Percentiles rank a stretch among this genome's conserved stretches.
Conservation (phyloP, 1,284 basidiomycete species). For the Apiotrichum brassicae region DNA sequence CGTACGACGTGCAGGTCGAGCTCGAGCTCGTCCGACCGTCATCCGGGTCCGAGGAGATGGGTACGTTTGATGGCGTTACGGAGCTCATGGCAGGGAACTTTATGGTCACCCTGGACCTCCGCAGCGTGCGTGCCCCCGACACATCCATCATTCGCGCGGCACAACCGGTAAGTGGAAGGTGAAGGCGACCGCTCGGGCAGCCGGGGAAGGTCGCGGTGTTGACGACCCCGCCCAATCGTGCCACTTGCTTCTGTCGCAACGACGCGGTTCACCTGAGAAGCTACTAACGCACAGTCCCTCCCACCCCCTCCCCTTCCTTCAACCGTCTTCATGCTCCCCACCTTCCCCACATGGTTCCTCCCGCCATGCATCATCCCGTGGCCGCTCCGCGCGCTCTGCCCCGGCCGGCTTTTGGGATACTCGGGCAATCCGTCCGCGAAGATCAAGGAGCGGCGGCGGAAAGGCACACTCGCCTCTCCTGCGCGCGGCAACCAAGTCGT, state of each 20-base stretch:
- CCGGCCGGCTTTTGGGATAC: constrained; percentile 36
- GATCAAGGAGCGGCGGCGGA: constrained; percentile 24
- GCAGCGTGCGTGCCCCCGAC: constrained; percentile 25
- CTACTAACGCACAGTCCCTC: too few relatives aligned
- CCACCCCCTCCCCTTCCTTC: constrained; percentile 33
- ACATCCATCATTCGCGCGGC: constrained; percentile 27
- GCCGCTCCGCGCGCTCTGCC: constrained; percentile 40
- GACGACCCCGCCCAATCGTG: too few relatives aligned
- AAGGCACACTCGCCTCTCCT: constrained; percentile 23
- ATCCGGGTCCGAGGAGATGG: constrained; percentile 27
- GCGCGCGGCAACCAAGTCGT: constrained; percentile 36
- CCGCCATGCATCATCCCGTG: constrained; percentile 42
- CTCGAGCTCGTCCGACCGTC: constrained; percentile 44
- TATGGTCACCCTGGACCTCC: constrained; percentile 44
- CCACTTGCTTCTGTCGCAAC: too few relatives aligned
- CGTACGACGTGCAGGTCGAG: constrained; percentile 46
- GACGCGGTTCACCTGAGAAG: too few relatives aligned
- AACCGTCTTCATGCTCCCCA: constrained; percentile 22
- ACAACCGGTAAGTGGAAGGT: constrained; percentile 34
- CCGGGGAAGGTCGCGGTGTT: too few relatives aligned
- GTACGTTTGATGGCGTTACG: constrained; percentile 18
- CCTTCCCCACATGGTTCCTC: constrained; percentile 23
- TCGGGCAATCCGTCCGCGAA: constrained; percentile 16
- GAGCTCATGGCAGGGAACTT: constrained; percentile 39
- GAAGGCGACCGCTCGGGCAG: too few relatives aligned